A percentile compares a stretch with the other conserved stretches of the same genome.
These are phyloP conservation scores for Skeletonema potamos DNA, from an alignment of 108 stramenopile species.

Conservation along the genomic window DNA sequence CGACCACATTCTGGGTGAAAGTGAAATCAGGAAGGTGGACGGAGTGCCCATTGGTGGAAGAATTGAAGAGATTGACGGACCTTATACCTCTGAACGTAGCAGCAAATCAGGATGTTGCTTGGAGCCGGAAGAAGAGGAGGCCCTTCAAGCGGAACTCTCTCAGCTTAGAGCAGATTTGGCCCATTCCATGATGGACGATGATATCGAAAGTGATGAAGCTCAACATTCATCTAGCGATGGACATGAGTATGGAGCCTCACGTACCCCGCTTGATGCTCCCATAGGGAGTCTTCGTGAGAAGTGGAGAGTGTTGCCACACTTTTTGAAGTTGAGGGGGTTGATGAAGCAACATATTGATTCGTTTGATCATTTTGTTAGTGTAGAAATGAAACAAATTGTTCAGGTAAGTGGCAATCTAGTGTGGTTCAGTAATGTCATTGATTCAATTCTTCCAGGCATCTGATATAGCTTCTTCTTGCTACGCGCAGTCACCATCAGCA, in stretches of 20 bases:
- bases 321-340: conserved; percentile 89
- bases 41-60: conserved; percentile 33
- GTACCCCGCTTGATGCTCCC: conserved; percentile 81
- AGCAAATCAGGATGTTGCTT: conserved; percentile 7
- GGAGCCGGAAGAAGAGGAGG: conserved; percentile 49
- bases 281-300: conserved; percentile 90
- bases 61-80: conserved; percentile 22
- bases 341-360: conserved; percentile 99
- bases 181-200: neutral
- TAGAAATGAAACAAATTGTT: conserved; percentile 92
- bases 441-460: neutral
- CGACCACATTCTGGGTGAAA: conserved; percentile 71
- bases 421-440: neutral
- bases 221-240: conserved; percentile 14
- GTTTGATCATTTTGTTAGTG: conserved; percentile 97
- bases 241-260: conserved; percentile 71
- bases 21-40: conserved; percentile 51
- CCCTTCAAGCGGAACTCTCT: conserved; percentile 42
- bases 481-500: conserved; percentile 63
- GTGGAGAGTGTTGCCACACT: conserved; percentile 95
- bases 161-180: conserved; percentile 23
- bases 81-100: conserved; percentile 15
- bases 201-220: neutral
- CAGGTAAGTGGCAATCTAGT: conserved; percentile 25
- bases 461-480: neutral